A percentile compares a stretch with the other conserved stretches of the same genome.
These are phyloP conservation scores for Fragaria nilgerrensis DNA, from an alignment of 306 rosid genomes.

Conservation along the genomic window DNA sequence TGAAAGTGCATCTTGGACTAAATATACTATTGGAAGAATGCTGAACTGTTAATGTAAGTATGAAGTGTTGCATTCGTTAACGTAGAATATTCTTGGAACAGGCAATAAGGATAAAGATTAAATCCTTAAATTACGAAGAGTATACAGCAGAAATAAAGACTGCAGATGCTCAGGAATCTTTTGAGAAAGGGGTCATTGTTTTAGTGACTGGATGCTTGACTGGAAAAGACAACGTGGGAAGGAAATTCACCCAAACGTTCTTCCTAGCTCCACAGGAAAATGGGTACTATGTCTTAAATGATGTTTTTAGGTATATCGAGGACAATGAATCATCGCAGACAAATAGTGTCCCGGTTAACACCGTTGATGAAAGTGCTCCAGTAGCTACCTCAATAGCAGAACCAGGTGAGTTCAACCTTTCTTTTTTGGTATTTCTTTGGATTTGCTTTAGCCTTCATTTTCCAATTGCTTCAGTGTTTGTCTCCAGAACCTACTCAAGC, in stretches of 20 bases:
- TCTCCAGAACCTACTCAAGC: slow-evolving; percentile 56
- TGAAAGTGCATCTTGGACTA: not conserved
- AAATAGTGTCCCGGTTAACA: slow-evolving; percentile 38
- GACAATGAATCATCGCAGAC: slow-evolving; percentile 47
- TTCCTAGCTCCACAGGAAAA: slow-evolving; percentile 97
- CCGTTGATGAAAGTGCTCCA: slow-evolving; percentile 47
- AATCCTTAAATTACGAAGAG: slow-evolving; percentile 81
- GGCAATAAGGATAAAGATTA: slow-evolving; percentile 82
- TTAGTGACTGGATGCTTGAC: slow-evolving; percentile 94
- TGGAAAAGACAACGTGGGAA: slow-evolving; percentile 77
- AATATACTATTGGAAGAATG: slow-evolving; percentile 1
- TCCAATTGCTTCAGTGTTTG: slow-evolving; percentile 26
- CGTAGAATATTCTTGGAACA: slow-evolving; percentile 34
- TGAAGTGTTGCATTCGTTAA: slow-evolving; percentile 7
- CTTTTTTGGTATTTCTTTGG: slow-evolving; percentile 9
- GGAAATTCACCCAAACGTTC: slow-evolving; percentile 86
- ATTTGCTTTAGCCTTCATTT: slow-evolving; percentile 15
- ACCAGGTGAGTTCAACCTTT: slow-evolving; percentile 56
- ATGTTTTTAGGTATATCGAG: slow-evolving; percentile 85
- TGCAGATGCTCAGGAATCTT: slow-evolving; percentile 95
- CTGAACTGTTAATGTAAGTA: not conserved
- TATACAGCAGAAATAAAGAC: slow-evolving; percentile 85
- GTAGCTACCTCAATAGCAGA: slow-evolving; percentile 41
- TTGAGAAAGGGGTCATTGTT: slow-evolving; percentile 87
- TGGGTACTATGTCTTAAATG: slow-evolving; percentile 90